phyloP scores from a whole-genome alignment of 345 rosid genomes.

The Jatropha curcas region DNA sequence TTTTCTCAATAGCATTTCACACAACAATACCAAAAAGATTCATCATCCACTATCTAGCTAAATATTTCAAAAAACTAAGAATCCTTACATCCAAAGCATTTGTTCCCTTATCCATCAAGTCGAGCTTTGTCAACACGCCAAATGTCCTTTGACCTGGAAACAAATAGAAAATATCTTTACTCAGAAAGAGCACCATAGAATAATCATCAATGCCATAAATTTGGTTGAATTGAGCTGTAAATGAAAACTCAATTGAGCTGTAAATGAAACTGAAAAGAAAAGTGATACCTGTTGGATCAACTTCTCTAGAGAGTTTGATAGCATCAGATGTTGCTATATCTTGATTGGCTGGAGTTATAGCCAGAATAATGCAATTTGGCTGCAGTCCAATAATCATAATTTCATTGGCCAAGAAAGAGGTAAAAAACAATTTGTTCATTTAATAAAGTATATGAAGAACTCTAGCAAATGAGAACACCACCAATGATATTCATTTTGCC shows the following conservation, averaged over 20 bases:
- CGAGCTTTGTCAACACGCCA: conserved; percentile 35
- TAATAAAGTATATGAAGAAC: neutral
- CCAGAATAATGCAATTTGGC: conserved; percentile 68
- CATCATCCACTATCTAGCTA: conserved; percentile 2
- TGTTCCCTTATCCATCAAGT: conserved; percentile 34
- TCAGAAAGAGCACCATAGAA: neutral
- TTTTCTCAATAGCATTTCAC: too few species aligned
- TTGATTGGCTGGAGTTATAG: conserved; percentile 73
- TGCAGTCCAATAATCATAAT: conserved; percentile 18
- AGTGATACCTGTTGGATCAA: conserved; percentile 51
- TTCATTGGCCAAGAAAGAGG: neutral
- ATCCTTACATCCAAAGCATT: conserved; percentile 28
- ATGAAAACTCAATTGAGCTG: neutral
- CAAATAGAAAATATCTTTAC: neutral
- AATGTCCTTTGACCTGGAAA: conserved; percentile 31
- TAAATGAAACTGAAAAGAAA: neutral
- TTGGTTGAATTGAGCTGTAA: neutral
- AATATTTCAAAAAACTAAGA: conserved; percentile 5
- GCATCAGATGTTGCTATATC: conserved; percentile 78
- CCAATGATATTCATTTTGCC: neutral
- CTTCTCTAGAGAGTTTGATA: conserved; percentile 69
- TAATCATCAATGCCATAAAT: neutral
- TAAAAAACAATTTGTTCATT: neutral
- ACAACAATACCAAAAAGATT: too few species aligned
- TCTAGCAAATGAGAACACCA: neutral